A percentile compares a stretch with the other conserved stretches of the same genome.
Conservation (phyloP, 176 grass and related monocot genomes). For the maize (Zea mays) region Zm-B73-REFERENCE-NAM-5.0 NC_050104.1:18307001-18307500, state of each 20-base stretch:
- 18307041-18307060: not conserved
- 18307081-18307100: too few species aligned
- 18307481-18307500: not conserved
- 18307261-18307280: not conserved
- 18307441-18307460: not conserved
- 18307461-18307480: not conserved
- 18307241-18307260: not conserved
- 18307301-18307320: constrained; percentile 17
- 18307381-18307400: not conserved
- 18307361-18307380: not conserved
- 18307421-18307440: not conserved
- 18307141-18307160: not conserved
- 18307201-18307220: not conserved
- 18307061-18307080: not conserved
- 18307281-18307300: not conserved
- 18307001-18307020: too few species aligned
- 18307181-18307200: not conserved
- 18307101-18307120: too few species aligned
- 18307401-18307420: constrained; percentile 3
- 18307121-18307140: too few species aligned
- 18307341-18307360: not conserved
- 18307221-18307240: not conserved
- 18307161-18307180: not conserved
- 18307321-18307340: not conserved
- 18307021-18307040: too few species aligned